These are phyloP conservation scores for Epithele typhae DNA, from an alignment of 768 basidiomycete species.

Conservation along the genomic window DNA sequence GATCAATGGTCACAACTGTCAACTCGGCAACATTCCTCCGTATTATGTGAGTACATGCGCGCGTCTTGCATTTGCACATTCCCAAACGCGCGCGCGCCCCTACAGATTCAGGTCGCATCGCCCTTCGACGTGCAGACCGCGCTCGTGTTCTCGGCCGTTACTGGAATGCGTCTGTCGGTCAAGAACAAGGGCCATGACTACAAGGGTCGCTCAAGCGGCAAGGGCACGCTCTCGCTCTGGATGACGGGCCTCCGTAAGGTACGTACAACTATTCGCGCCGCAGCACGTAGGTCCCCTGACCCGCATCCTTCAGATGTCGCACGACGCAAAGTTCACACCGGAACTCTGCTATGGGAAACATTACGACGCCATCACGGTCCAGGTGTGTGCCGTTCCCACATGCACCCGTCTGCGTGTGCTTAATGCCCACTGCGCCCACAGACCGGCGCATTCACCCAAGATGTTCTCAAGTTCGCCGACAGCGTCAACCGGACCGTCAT, in stretches of 20 bases:
- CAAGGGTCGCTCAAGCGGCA: slow-evolving; percentile 27
- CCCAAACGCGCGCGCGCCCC: too few species aligned
- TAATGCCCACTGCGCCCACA: slow-evolving; percentile 3
- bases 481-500: slow-evolving; percentile 31
- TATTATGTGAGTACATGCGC: slow-evolving; percentile 21
- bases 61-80: not conserved
- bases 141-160: slow-evolving; percentile 20
- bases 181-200: slow-evolving; percentile 34
- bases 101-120: slow-evolving; percentile 24
- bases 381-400: slow-evolving; percentile 16
- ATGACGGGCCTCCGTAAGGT: slow-evolving; percentile 16
- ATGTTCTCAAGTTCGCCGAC: slow-evolving; percentile 33
- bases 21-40: slow-evolving; percentile 22
- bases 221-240: slow-evolving; percentile 25
- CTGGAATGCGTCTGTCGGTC: slow-evolving; percentile 24
- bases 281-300: too few species aligned
- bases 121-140: slow-evolving; percentile 24
- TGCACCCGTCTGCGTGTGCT: not conserved
- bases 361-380: slow-evolving; percentile 28
- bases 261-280: not conserved
- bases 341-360: slow-evolving; percentile 14
- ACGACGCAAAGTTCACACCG: slow-evolving; percentile 12
- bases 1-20: slow-evolving; percentile 17
- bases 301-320: slow-evolving; percentile 9
- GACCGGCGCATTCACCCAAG: slow-evolving; percentile 29